A percentile compares a stretch with the other conserved stretches of the same genome.
Conservation (phyloP, 2,329 filamentous ascomycete species). For the Seiridium cupressi region DNA sequence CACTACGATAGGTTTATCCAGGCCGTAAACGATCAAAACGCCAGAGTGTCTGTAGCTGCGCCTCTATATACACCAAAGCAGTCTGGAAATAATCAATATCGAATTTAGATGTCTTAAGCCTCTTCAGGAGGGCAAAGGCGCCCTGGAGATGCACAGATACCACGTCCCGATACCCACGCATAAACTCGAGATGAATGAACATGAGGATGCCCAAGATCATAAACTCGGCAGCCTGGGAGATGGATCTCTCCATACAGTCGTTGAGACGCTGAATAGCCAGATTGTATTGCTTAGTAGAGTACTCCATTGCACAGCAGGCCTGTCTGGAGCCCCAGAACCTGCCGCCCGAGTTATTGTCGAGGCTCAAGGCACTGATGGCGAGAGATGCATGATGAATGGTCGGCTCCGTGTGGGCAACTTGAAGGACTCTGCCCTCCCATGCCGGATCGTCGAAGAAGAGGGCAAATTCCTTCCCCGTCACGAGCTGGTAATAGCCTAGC, state of each 20-base stretch:
- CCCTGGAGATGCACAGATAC: background rate
- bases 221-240: background rate
- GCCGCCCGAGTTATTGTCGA: background rate
- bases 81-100: background rate
- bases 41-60: background rate
- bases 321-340: background rate
- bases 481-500: background rate
- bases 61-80: background rate
- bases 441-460: background rate
- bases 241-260: background rate
- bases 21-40: background rate
- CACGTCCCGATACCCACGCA: background rate
- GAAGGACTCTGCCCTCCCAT: background rate
- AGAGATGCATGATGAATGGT: background rate
- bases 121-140: background rate
- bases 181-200: slow-evolving; percentile 3
- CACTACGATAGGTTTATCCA: no score
- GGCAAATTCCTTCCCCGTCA: background rate
- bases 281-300: background rate
- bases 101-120: background rate
- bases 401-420: background rate
- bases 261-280: background rate
- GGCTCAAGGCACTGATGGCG: background rate
- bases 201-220: background rate
- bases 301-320: background rate